These are phyloP conservation scores for Nelumbo lutea DNA, from an alignment of 164 flowering plant genomes.

Conservation along the genomic window DNA sequence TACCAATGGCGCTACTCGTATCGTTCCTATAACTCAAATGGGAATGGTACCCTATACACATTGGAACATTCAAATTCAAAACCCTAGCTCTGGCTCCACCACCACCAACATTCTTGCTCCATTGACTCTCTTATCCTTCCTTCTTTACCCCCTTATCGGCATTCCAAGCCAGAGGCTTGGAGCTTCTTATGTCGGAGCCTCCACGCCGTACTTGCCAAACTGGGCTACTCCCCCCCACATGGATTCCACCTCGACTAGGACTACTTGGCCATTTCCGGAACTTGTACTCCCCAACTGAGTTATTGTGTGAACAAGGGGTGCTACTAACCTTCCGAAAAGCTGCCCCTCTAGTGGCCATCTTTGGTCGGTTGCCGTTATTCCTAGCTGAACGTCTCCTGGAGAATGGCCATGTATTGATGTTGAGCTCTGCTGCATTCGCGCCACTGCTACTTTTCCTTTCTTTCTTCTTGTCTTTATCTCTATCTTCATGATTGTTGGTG, in stretches of 20 bases:
- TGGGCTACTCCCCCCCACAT: conserved; percentile 82
- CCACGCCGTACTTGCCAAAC: conserved; percentile 80
- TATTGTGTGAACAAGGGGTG: conserved; percentile 94
- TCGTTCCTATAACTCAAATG: not conserved
- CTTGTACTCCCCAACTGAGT: conserved; percentile 84
- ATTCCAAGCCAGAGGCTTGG: conserved; percentile 21
- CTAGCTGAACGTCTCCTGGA: conserved; percentile 90
- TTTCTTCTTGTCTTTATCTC: conserved; percentile 32
- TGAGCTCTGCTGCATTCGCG: conserved; percentile 50
- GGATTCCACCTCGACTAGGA: conserved; percentile 74
- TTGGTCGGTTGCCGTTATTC: conserved; percentile 41
- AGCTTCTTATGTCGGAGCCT: conserved; percentile 15
- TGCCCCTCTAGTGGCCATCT: conserved; percentile 15
- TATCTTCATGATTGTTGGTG: conserved; percentile 14
- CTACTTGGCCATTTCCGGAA: conserved; percentile 71
- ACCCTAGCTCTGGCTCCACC: conserved; percentile 25
- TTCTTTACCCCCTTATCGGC: conserved; percentile 27
- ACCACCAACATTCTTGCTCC: conserved; percentile 15
- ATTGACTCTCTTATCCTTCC: conserved; percentile 24
- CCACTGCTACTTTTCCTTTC: conserved; percentile 18
- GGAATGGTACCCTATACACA: not conserved
- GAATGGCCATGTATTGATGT: conserved; percentile 91
- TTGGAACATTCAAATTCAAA: conserved; percentile 67
- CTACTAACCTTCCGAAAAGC: conserved; percentile 67
- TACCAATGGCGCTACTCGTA: not conserved